Base-by-base conservation (phyloP, 176 grass and related monocot species). In the Stipa capillata region DNA sequence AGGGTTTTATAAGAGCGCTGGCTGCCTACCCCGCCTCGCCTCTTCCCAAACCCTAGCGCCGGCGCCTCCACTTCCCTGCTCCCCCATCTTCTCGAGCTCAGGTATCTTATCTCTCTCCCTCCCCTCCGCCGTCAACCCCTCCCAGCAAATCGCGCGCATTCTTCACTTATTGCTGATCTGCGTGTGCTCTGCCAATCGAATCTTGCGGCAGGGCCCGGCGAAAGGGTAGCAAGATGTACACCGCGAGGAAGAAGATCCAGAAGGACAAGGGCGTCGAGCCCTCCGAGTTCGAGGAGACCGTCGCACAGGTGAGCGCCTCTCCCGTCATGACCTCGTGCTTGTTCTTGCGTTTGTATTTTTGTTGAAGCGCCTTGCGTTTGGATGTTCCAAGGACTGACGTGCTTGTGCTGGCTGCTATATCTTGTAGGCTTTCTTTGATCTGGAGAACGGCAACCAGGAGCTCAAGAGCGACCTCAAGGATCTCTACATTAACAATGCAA, bases 231-330 rank as follows among this genome's bases (percentile, higher is more conserved):
- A 93, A 79, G 75, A 97, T 97, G 94, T 97, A 88, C 73, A 97
- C 94, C 35, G 94, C 94, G 44, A 92, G 87, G 82, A 97, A 75
- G 88, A 97, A 97, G 89, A 97, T 97, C 79, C 94, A 87, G 75
- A 97, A 97, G 94, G 94, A 97, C 13, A 97, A 97, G 87, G 94
- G 85, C 79, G 72, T 97, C 3, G 94, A 94, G 77, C 91, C 94
- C 13, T 79, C 87, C 17, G 94, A 97, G 82, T 87, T 97, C 68
- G 94, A 97, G 85, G 94, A 97, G 17, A 79, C 94, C 42, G 94
- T 97, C 35, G 91, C 94, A 31, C 94, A 97, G 94, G 94, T 97
- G 41, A 69, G 31, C 24, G 17, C 29, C 54, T 14, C 16, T 51
- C 32, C 55, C 25, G 7, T n/a, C n/a, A n/a, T n/a, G n/a, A n/a